Conservation (phyloP, 78 protist genomes). For the Acrasis kona region DNA sequence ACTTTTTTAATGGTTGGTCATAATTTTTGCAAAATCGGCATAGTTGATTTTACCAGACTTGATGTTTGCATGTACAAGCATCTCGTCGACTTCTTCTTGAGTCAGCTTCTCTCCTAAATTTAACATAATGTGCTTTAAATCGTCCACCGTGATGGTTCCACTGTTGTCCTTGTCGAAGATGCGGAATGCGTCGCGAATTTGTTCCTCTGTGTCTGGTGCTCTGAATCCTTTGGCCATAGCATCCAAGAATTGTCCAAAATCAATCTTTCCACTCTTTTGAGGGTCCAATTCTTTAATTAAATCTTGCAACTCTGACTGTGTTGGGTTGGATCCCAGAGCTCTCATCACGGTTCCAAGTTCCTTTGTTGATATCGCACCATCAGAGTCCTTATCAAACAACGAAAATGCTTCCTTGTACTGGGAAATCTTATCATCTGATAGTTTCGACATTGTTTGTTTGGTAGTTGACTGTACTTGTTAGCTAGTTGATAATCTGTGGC, state of each 20-base stretch:
- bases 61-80: not conserved
- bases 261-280: not conserved
- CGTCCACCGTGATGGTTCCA: not conserved
- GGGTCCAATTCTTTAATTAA: not conserved
- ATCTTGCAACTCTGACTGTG: not conserved
- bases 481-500: too few relatives aligned
- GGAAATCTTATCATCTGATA: not conserved
- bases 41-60: not conserved
- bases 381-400: not conserved
- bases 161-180: not conserved
- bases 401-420: not conserved
- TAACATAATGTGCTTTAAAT: not conserved
- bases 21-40: not conserved
- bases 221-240: not conserved
- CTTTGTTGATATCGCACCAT: not conserved
- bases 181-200: not conserved
- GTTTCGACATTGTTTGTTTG: too few relatives aligned
- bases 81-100: slow-evolving; percentile 2
- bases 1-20: too few relatives aligned
- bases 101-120: not conserved
- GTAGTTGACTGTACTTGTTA: too few relatives aligned
- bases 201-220: slow-evolving; percentile 1
- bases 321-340: not conserved
- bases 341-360: slow-evolving; percentile 10
- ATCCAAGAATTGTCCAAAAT: not conserved